Evolutionary conservation across 495 filamentous ascomycete species (phyloP), one percentile per base, ranked within the genome.

Genomic region (Penicillium psychrofluorescens): DNA sequence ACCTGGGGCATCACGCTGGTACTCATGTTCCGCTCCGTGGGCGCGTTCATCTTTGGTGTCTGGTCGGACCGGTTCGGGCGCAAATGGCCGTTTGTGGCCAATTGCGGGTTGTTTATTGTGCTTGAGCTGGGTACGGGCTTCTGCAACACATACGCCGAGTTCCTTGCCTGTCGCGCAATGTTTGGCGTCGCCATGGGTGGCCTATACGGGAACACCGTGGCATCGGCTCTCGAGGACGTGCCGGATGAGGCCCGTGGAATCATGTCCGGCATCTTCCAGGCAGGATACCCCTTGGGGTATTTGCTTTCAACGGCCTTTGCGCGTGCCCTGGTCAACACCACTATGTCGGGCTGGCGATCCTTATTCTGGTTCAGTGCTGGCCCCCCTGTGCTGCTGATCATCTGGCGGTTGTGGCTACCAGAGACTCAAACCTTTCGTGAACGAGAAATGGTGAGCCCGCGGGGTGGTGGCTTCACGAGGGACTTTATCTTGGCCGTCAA

Each of bases 121-220:
- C 66, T 90, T 11, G 84, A 90, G 56, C 61, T 88, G 16, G 80
- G 68, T 28, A 87, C 85, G 15, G 84, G 82, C 14, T 90, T 88
- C 51, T 81, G 77, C 50, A 51, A 78, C n/a, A 86, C 76, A 4
- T 84, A 86, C 48, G 52, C 70, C 16, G 75, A 84, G 47, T 88
- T 90, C 49, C 66, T 90, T 11, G 83, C 75, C 2, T 80, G 79
- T 41, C 70, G 85, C 8, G 78, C 85, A 1, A 71, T 90, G 8
- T 90, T 85, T 59, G 85, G 84, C 27, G 71, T 89, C 35, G 84
- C 84, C 11, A 88, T 88, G 84, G 85, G 85, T 35, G 85, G 85
- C 31, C 64, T 90, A 12, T 88, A 86, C 52, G 84, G 85, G 31
- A 86, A 86, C 55, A 83, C 81, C n/a, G 84, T 83, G 5, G 83